phyloP scores from a whole-genome alignment of 345 rosid genomes.

The Salix suchowensis region DNA sequence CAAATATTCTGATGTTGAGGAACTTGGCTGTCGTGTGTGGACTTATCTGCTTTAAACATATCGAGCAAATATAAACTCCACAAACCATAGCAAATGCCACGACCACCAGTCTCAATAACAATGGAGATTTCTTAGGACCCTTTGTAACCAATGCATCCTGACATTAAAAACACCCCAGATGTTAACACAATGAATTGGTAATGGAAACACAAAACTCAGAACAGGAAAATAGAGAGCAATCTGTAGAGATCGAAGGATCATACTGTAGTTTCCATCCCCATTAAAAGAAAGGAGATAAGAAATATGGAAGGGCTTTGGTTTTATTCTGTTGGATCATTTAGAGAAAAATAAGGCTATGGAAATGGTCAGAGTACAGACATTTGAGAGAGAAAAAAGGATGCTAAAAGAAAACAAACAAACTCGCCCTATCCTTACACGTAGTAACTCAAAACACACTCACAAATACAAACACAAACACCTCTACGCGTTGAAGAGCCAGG shows the following conservation, averaged over 20 bases:
- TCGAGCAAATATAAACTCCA: slow-evolving; percentile 33
- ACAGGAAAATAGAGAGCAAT: background rate
- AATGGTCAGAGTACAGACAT: slow-evolving; percentile 18
- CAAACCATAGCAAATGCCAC: slow-evolving; percentile 34
- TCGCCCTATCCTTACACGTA: background rate
- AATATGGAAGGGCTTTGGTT: background rate
- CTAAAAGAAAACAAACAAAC: background rate
- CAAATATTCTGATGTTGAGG: slow-evolving; percentile 13
- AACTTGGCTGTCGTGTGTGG: slow-evolving; percentile 10
- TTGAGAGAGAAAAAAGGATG: background rate
- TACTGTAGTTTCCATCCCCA: slow-evolving; percentile 31
- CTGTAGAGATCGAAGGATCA: background rate
- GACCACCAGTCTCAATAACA: slow-evolving; percentile 23
- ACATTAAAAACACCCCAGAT: background rate
- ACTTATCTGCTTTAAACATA: slow-evolving; percentile 30
- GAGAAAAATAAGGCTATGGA: slow-evolving; percentile 34
- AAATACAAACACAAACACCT: slow-evolving; percentile 5
- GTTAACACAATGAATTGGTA: background rate
- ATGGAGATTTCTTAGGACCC: slow-evolving; percentile 35
- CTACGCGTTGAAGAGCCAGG: slow-evolving; percentile 33
- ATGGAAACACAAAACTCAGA: too few species aligned
- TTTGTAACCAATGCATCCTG: slow-evolving; percentile 28
- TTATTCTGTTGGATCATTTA: background rate
- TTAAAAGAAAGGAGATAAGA: slow-evolving; percentile 6
- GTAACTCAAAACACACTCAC: background rate